Conservation (phyloP, 805 yeast genomes). For the Ogataea pilisensis region DNA sequence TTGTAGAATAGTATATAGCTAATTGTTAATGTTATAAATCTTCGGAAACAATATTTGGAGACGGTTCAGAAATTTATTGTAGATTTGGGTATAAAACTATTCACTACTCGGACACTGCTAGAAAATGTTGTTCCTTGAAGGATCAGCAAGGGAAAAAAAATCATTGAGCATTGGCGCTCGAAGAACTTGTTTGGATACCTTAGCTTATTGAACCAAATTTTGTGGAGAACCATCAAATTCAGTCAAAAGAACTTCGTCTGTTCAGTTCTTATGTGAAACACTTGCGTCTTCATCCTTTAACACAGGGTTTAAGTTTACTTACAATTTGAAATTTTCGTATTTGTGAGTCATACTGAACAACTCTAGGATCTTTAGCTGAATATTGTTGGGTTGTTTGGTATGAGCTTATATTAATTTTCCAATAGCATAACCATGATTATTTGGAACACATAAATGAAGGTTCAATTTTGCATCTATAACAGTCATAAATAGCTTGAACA, state of each 20-base stretch:
- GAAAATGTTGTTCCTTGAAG: no score
- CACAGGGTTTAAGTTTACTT: constrained; percentile 50
- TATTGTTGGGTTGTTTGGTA: constrained; percentile 53
- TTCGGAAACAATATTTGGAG: no score
- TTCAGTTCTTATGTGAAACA: constrained; percentile 50
- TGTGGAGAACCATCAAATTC: constrained; percentile 59
- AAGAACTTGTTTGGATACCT: constrained; percentile 35
- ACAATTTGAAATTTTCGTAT: constrained; percentile 49
- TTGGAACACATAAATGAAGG: constrained; percentile 60
- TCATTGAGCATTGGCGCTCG: constrained; percentile 15
- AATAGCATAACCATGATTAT: constrained; percentile 65
- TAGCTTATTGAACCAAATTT: constrained; percentile 60
- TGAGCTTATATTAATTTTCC: constrained; percentile 64
- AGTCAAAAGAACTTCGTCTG: constrained; percentile 58
- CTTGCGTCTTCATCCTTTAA: constrained; percentile 41
- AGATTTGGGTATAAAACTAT: no score
- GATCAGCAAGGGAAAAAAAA: no score
- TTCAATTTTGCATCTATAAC: constrained; percentile 56
- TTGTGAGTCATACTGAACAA: constrained; percentile 48
- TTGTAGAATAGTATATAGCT: no score
- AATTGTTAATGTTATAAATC: no score
- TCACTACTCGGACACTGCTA: no score
- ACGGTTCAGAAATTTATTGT: no score
- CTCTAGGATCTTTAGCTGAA: constrained; percentile 50
- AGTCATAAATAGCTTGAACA: constrained; percentile 64